A percentile compares a stretch with the other conserved stretches of the same genome.
phyloP scores from a whole-genome alignment of 495 filamentous ascomycete genomes.

The Aspergillus egyptiacus region DNA sequence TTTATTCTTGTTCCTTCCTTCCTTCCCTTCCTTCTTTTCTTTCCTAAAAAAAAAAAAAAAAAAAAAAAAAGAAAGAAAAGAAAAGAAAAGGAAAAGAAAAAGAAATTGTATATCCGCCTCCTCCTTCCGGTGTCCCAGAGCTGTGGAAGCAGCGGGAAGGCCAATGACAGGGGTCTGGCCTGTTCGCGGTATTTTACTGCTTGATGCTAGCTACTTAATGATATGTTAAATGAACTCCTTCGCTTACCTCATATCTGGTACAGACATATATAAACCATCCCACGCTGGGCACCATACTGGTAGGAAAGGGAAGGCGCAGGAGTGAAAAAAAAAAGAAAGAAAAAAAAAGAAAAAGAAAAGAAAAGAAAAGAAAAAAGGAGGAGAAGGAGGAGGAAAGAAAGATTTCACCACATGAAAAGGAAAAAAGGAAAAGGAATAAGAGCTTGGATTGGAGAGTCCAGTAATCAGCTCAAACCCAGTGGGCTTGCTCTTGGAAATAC shows the following conservation, averaged over 20 bases:
- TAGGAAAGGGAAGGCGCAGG: background rate
- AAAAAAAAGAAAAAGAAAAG: background rate
- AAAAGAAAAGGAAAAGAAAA: too few relatives aligned
- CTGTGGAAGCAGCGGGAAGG: constrained; percentile 27
- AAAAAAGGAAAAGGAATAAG: background rate
- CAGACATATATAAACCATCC: too few relatives aligned
- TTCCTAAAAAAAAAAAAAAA: too few relatives aligned
- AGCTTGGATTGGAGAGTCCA: background rate
- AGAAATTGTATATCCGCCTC: constrained; percentile 10
- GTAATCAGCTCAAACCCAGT: too few relatives aligned
- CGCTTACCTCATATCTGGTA: too few relatives aligned
- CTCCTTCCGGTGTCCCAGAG: constrained; percentile 21
- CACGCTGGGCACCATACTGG: too few relatives aligned
- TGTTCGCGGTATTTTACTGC: constrained; percentile 12
- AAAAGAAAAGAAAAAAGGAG: constrained; percentile 7
- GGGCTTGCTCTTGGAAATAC: background rate
- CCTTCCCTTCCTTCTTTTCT: background rate
- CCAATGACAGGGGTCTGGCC: constrained; percentile 16
- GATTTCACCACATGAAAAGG: too few relatives aligned
- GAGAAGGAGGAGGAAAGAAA: background rate
- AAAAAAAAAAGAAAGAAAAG: too few relatives aligned
- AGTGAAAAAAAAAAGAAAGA: background rate
- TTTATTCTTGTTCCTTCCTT: constrained; percentile 4
- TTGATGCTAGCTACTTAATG: constrained; percentile 1
- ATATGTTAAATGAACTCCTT: too few relatives aligned